A percentile compares a stretch with the other conserved stretches of the same genome.
Conservation (phyloP, 129 eudicot species). For the Helichrysum umbraculigerum region DNA sequence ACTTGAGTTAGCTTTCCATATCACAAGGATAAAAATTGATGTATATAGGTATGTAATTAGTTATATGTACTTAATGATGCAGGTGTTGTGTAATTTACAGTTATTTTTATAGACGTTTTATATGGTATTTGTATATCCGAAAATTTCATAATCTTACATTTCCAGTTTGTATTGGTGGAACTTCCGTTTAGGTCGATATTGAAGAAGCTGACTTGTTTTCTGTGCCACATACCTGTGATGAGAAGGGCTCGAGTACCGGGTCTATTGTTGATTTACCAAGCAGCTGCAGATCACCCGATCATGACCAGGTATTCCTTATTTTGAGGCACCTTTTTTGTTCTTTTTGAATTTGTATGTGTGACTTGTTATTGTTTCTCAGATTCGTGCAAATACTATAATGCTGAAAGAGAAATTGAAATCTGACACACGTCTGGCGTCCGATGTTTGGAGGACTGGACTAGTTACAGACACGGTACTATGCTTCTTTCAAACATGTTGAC, state of each 20-base stretch:
- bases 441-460: constrained; percentile 39
- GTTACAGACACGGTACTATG: constrained; percentile 38
- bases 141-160: not conserved
- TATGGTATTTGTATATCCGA: not conserved
- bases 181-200: constrained; percentile 25
- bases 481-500: not conserved
- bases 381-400: constrained; percentile 39
- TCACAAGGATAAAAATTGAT: not conserved
- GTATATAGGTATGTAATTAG: not conserved
- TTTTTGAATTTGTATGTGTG: not conserved
- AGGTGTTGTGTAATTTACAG: not conserved
- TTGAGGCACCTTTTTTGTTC: not conserved
- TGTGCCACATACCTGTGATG: not conserved
- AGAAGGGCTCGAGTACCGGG: not conserved
- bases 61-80: not conserved
- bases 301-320: constrained; percentile 10
- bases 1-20: not conserved
- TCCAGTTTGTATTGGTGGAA: not conserved
- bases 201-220: constrained; percentile 29
- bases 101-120: not conserved
- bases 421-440: constrained; percentile 22
- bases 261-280: not conserved
- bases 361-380: constrained; percentile 25
- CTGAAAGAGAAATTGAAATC: constrained; percentile 44
- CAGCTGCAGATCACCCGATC: not conserved